phyloP scores from a whole-genome alignment of 345 rosid genomes.

The Hibiscus trionum region DNA sequence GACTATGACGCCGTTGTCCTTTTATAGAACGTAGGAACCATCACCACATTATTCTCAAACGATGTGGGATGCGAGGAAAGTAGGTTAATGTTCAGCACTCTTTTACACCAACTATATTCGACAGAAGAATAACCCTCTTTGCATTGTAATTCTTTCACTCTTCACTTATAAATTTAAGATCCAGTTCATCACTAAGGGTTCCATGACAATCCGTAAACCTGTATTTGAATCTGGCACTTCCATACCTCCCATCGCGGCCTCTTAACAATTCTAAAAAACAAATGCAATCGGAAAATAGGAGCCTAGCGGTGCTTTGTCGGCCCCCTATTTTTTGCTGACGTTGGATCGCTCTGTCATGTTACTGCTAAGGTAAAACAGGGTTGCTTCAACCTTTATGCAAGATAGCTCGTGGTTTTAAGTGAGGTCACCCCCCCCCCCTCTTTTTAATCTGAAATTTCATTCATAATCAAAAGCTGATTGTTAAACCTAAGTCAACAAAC shows the following conservation, averaged over 20 bases:
- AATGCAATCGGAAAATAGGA: background rate
- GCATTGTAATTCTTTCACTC: too few species aligned
- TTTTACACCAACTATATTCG: background rate
- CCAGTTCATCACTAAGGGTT: background rate
- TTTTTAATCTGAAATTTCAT: too few species aligned
- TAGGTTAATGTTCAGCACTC: background rate
- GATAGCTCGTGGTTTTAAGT: background rate
- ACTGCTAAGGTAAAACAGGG: too few species aligned
- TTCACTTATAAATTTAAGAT: too few species aligned
- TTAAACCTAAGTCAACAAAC: too few species aligned
- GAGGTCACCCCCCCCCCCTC: background rate
- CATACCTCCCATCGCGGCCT: background rate
- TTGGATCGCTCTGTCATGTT: too few species aligned
- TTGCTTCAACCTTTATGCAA: too few species aligned
- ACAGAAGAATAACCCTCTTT: too few species aligned
- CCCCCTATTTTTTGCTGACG: too few species aligned
- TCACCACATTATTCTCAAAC: background rate
- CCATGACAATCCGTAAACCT: background rate
- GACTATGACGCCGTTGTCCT: accelerated
- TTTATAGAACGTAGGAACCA: background rate
- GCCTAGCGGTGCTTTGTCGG: too few species aligned
- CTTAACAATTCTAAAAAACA: background rate
- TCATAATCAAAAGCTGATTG: too few species aligned
- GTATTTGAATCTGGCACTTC: background rate
- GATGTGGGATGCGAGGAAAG: slow-evolving; percentile 13